phyloP scores from a whole-genome alignment of 108 stramenopile species.

The Nitzschia sp. region DNA sequence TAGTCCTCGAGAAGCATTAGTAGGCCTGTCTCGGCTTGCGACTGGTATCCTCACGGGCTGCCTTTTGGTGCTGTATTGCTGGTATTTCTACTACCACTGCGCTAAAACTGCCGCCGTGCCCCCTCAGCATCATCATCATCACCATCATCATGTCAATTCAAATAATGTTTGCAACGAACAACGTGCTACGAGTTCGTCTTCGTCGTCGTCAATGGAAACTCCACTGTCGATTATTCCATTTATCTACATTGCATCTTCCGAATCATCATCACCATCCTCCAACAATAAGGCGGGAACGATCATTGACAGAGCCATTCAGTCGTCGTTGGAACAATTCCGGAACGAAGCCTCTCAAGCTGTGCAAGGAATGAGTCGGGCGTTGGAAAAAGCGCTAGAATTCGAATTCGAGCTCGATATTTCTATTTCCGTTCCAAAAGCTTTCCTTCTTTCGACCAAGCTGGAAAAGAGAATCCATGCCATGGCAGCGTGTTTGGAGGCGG shows the following conservation, averaged over 20 bases:
- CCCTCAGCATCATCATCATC: too few relatives aligned
- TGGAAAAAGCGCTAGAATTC: constrained; percentile 26
- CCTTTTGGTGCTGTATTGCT: too few relatives aligned
- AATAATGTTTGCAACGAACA: too few relatives aligned
- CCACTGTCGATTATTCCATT: background rate
- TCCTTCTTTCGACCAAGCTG: constrained; percentile 21
- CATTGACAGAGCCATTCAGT: background rate
- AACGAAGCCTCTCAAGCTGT: constrained; percentile 18
- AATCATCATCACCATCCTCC: too few relatives aligned
- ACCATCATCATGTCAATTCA: too few relatives aligned
- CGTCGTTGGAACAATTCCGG: constrained; percentile 18
- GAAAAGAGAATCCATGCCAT: constrained; percentile 32
- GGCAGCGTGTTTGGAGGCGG: constrained; percentile 31
- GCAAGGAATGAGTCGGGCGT: constrained; percentile 31
- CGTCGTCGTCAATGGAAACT: too few relatives aligned
- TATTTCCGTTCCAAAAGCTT: background rate
- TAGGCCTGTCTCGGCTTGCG: too few relatives aligned
- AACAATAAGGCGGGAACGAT: background rate
- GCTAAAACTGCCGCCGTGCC: too few relatives aligned
- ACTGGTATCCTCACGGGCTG: too few relatives aligned
- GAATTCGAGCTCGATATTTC: constrained; percentile 12
- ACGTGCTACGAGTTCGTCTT: too few relatives aligned
- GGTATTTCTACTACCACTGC: too few relatives aligned
- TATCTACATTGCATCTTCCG: background rate
- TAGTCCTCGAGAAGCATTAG: too few relatives aligned